Conservation (phyloP, 164 flowering plant species). For the Tetrastigma voinierianum region DNA sequence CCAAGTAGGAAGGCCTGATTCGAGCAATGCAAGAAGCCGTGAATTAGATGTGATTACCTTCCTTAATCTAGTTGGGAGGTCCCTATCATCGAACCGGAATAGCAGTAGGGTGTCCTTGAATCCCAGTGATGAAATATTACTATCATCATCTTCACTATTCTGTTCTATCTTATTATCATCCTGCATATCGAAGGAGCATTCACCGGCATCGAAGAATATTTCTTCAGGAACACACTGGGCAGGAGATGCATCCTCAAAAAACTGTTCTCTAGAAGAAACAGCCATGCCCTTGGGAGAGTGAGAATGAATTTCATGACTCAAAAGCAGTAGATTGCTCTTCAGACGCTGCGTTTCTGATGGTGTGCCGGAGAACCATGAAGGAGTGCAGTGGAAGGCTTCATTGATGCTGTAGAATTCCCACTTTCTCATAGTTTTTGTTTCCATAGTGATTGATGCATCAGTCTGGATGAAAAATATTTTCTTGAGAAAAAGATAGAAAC, state of each 20-base stretch:
- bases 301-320: constrained; percentile 1
- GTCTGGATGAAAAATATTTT: constrained; percentile 18
- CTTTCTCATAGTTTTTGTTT: constrained; percentile 31
- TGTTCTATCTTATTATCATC: neutral
- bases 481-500: too few species aligned
- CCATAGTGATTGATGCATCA: constrained; percentile 31
- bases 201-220: constrained; percentile 17
- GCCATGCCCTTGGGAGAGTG: constrained; percentile 7
- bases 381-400: constrained; percentile 21
- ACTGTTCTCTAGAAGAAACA: constrained; percentile 9
- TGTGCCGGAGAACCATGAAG: constrained; percentile 32
- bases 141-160: neutral
- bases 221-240: constrained; percentile 8
- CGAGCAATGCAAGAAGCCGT: constrained; percentile 31
- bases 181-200: constrained; percentile 1
- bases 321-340: constrained; percentile 7
- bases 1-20: constrained; percentile 39
- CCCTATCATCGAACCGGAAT: constrained; percentile 23
- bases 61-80: constrained; percentile 26
- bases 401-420: constrained; percentile 30
- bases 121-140: constrained; percentile 11
- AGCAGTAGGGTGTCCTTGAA: constrained; percentile 21
- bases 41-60: constrained; percentile 27
- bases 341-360: constrained; percentile 10
- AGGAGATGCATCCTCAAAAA: constrained; percentile 5